These are phyloP conservation scores for Dimargaris cristalligena DNA, from an alignment of 192 early-diverging fungal species.

Conservation along the genomic window DNA sequence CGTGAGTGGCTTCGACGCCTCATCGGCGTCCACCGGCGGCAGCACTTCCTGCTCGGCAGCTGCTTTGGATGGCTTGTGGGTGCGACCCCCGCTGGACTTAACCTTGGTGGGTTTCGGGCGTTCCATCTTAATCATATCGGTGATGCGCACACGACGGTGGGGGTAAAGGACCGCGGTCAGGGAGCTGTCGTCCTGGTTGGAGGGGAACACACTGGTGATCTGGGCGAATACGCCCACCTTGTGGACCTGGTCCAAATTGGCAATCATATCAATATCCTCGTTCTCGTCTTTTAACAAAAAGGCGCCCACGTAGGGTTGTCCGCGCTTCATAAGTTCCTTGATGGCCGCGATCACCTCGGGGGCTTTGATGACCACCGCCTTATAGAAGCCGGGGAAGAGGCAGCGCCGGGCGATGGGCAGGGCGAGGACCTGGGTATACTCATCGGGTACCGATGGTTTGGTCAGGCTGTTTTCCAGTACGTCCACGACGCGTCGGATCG, in stretches of 20 bases:
- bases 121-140: background rate
- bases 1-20: background rate
- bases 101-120: background rate
- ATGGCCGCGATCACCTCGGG: conserved; percentile 82
- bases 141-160: conserved; percentile 77
- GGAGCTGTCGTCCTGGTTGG: conserved; percentile 55
- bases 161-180: conserved; percentile 93
- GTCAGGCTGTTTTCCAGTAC: conserved; percentile 48
- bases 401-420: conserved; percentile 84
- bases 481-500: conserved; percentile 29
- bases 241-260: conserved; percentile 60
- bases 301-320: conserved; percentile 93
- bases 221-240: conserved; percentile 90
- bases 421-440: conserved; percentile 86
- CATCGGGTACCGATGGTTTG: conserved; percentile 71
- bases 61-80: too few relatives aligned
- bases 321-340: conserved; percentile 74
- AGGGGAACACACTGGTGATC: conserved; percentile 85
- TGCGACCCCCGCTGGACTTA: background rate
- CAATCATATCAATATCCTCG: conserved; percentile 67
- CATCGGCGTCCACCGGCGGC: background rate
- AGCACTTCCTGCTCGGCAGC: background rate
- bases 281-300: conserved; percentile 88
- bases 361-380: conserved; percentile 92
- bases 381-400: conserved; percentile 95